Base-by-base conservation (phyloP, 2,329 filamentous ascomycete species). In the Fusarium stilboides region DNA sequence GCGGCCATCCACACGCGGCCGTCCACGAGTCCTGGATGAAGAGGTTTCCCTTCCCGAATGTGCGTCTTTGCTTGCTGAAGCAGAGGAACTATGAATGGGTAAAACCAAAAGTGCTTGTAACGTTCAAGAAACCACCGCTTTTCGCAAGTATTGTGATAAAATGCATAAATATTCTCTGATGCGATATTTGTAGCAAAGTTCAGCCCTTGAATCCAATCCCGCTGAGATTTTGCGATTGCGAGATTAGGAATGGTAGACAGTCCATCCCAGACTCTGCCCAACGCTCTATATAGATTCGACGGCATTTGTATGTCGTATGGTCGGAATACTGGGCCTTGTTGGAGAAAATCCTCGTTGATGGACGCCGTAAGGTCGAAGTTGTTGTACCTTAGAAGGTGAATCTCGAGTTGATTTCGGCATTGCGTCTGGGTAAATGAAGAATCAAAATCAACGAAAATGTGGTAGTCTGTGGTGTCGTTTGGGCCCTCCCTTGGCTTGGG, bases 401-500 rank as follows among this genome's bases (percentile, higher is more conserved):
- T 55, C 20, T 55, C 52, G 12, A 55, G 37, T 14, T 55, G 40
- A 10, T 55, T 55, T 3, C 52, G 52, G 12, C 52, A 55, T n/a
- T 55, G 52, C 4, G 52, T 55, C 2, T 55, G 52, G n/a, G 52
- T 17, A 22, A 55, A 55, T 13, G 8, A 3, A 4, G 52, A 55
- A 17, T 55, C 31, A 39, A 45, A 55, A n/a, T 55, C 52, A 2
- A 55, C 31, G 17, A 55, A 55, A 4, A 55, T 33, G 24, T 55
- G 52, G 10, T 22, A 55, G 13, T 55, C 52, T 0, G 52, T 55
- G 6, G 3, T 15, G 9, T 55, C 52, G 8, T 37, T 8, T 1
- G 14, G 6, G 2, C 42, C 52, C 2, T 31, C 10, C 28, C 42
- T 55, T 2, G 42, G 42, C n/a, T n/a, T 45, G 1, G 52, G 52